These are phyloP conservation scores for Gastrolobium bilobum DNA, from an alignment of 306 rosid species.

Conservation along the genomic window DNA sequence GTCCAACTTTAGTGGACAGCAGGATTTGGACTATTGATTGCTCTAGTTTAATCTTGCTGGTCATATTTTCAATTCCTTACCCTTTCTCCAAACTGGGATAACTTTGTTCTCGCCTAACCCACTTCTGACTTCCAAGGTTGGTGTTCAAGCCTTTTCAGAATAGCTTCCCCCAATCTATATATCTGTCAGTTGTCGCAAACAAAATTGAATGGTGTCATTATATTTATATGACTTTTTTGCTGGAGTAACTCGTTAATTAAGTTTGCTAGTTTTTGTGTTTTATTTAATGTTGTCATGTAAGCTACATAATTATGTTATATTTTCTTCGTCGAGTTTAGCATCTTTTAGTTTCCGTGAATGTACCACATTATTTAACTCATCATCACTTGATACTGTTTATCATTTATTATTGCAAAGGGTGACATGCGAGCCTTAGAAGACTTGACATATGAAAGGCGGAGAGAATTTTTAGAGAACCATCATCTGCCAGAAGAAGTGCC, in stretches of 20 bases:
- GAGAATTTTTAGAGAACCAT: conserved; percentile 77
- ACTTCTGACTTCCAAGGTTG: background rate
- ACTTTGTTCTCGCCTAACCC: conserved; percentile 13
- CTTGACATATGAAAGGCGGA: conserved; percentile 89
- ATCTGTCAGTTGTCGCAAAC: background rate
- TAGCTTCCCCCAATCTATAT: background rate
- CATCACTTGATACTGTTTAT: conserved; percentile 39
- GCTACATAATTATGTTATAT: conserved; percentile 1
- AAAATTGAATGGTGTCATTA: background rate
- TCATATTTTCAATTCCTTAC: conserved; percentile 3
- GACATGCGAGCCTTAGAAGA: conserved; percentile 98
- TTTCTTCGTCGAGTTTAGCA: background rate
- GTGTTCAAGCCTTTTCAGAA: background rate
- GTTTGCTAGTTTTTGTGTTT: background rate
- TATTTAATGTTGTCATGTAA: background rate
- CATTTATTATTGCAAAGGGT: conserved; percentile 66
- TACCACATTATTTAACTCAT: conserved; percentile 20
- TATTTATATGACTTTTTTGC: conserved; percentile 9
- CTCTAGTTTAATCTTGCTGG: background rate
- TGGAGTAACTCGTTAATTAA: background rate
- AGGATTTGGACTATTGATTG: conserved; percentile 2
- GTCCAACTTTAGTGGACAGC: background rate
- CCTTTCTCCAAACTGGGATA: background rate
- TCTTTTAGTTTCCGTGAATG: background rate
- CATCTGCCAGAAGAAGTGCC: conserved; percentile 85